phyloP scores from a whole-genome alignment of 306 rosid genomes.

The Vigna unguiculata region DNA sequence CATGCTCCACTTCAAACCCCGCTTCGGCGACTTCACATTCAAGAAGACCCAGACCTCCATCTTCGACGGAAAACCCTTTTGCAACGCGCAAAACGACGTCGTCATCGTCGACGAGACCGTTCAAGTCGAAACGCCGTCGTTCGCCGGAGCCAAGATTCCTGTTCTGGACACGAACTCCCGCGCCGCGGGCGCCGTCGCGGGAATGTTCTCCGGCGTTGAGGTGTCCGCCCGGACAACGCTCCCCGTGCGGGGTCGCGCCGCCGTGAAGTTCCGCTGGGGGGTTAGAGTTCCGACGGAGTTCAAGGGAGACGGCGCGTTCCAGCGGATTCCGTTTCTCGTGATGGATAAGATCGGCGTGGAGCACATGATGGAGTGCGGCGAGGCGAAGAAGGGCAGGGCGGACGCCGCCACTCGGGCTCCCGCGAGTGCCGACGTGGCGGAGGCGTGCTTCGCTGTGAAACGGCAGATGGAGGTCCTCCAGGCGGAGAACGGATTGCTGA shows the following conservation, averaged over 20 bases:
- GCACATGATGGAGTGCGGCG: constrained; percentile 66
- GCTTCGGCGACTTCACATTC: constrained; percentile 81
- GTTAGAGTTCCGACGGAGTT: constrained; percentile 75
- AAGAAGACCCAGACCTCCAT: constrained; percentile 81
- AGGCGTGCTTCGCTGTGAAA: constrained; percentile 64
- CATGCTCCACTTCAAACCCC: constrained; percentile 91
- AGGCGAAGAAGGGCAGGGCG: constrained; percentile 42
- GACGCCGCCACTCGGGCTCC: constrained; percentile 22
- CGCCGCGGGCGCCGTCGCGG: constrained; percentile 45
- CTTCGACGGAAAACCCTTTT: constrained; percentile 42
- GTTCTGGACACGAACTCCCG: constrained; percentile 32
- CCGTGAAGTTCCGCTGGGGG: constrained; percentile 81
- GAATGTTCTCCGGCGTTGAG: constrained; percentile 68
- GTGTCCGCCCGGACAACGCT: constrained; percentile 72
- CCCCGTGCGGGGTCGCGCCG: constrained; percentile 64
- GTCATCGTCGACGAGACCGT: constrained; percentile 41
- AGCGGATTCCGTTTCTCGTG: constrained; percentile 76
- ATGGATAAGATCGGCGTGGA: constrained; percentile 93
- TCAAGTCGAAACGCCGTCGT: constrained; percentile 60
- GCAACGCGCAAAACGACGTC: constrained; percentile 42
- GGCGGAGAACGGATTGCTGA: constrained; percentile 72
- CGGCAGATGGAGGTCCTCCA: constrained; percentile 73
- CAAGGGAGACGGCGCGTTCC: constrained; percentile 49
- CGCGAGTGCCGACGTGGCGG: constrained; percentile 60
- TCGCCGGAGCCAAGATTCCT: constrained; percentile 50